phyloP scores from a whole-genome alignment of 2,329 filamentous ascomycete species.

The Trichoderma lentiforme region DNA sequence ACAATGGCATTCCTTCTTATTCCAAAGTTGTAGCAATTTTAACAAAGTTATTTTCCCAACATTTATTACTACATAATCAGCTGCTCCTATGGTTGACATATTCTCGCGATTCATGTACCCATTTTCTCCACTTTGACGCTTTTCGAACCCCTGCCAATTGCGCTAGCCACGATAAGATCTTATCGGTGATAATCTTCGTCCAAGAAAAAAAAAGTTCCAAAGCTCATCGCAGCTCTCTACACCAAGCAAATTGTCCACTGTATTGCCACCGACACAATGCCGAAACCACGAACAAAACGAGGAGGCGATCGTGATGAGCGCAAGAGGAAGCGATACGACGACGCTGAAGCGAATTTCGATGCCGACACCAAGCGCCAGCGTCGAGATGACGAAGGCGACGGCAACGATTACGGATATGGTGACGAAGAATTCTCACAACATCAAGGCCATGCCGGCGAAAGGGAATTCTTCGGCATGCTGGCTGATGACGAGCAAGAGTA shows the following conservation, averaged over 20 bases:
- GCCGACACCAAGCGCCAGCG: conserved; percentile 28
- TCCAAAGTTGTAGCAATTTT: not conserved
- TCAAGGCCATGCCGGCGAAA: conserved; percentile 45
- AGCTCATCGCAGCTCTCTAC: not conserved
- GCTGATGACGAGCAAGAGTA: conserved; percentile 94
- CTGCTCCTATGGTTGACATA: not conserved
- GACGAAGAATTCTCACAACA: conserved; percentile 24
- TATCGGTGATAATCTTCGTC: conserved; percentile 14
- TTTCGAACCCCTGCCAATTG: not conserved
- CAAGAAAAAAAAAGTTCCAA: conserved; percentile 12
- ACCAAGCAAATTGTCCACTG: not conserved
- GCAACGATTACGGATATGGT: conserved; percentile 24
- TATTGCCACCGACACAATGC: conserved; percentile 32
- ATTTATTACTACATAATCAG: not conserved
- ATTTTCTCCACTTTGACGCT: not conserved
- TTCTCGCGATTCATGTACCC: not conserved
- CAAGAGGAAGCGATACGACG: conserved; percentile 39
- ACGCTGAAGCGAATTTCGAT: conserved; percentile 22
- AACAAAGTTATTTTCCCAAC: not conserved
- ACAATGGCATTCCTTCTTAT: not conserved
- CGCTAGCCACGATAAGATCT: conserved; percentile 16
- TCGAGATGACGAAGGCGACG: conserved; percentile 23
- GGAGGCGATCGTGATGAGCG: conserved; percentile 39
- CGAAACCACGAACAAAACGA: conserved; percentile 44
- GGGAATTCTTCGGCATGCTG: conserved; percentile 88